Evolutionary conservation across 371 early-diverging fungal species (phyloP).

Genomic region (Capillidium rhysosporum): DNA sequence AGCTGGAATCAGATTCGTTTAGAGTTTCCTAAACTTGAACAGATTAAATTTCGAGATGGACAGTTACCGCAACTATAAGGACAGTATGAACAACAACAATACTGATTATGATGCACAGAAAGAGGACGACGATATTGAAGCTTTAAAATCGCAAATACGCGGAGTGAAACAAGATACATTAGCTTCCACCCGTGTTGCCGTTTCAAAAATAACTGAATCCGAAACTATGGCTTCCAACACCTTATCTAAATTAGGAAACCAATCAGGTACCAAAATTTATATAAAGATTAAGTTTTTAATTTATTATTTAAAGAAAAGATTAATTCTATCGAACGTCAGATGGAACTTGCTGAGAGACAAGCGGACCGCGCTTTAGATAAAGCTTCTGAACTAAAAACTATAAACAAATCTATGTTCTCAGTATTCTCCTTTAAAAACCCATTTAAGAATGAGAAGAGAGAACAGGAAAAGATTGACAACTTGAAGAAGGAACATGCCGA

Average conservation of each 20-base stretch:
- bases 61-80: slow-evolving; percentile 2
- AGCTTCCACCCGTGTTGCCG: slow-evolving; percentile 39
- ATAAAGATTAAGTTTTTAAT: not conserved
- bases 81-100: not conserved
- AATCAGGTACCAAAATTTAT: slow-evolving; percentile 23
- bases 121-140: slow-evolving; percentile 29
- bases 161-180: slow-evolving; percentile 45
- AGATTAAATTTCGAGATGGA: not conserved
- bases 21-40: no score
- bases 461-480: slow-evolving; percentile 21
- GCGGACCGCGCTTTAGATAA: slow-evolving; percentile 43
- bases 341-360: slow-evolving; percentile 43
- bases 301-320: slow-evolving; percentile 26
- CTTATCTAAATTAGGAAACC: slow-evolving; percentile 31
- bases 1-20: no score
- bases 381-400: slow-evolving; percentile 40
- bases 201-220: slow-evolving; percentile 33
- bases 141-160: slow-evolving; percentile 33
- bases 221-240: slow-evolving; percentile 30
- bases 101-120: slow-evolving; percentile 16
- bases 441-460: slow-evolving; percentile 21
- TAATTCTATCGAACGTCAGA: slow-evolving; percentile 34
- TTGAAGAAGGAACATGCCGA: slow-evolving; percentile 17
- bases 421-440: slow-evolving; percentile 30
- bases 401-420: slow-evolving; percentile 52